Evolutionary conservation across 495 filamentous ascomycete genomes (phyloP).

Genomic region (Penicillium soppii): DNA sequence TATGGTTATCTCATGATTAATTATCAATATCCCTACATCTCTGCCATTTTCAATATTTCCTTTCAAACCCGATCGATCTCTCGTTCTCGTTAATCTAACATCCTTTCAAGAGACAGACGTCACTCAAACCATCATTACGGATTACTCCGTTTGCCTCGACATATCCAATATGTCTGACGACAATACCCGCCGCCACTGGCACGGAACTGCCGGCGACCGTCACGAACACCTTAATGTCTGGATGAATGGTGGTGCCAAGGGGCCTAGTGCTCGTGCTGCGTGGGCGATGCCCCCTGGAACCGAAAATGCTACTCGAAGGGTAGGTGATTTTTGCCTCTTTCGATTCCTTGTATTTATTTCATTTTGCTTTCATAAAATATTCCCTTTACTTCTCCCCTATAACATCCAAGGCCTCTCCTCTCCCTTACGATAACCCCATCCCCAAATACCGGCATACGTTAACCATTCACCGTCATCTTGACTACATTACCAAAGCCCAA

Average conservation of each 20-base stretch:
- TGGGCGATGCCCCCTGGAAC: conserved; percentile 26
- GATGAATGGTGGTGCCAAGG: conserved; percentile 37
- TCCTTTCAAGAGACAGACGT: not conserved
- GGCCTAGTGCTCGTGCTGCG: conserved; percentile 21
- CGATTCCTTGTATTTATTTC: not conserved
- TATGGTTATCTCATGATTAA: no score
- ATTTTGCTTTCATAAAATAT: not conserved
- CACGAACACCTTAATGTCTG: conserved; percentile 46
- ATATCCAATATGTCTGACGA: conserved; percentile 29
- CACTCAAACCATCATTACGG: not conserved
- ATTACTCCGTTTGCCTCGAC: conserved; percentile 8
- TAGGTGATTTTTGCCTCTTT: conserved; percentile 14
- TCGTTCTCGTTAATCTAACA: not conserved
- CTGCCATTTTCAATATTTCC: no score
- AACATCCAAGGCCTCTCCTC: not conserved
- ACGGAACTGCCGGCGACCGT: conserved; percentile 39
- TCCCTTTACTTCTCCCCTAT: not conserved
- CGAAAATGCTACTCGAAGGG: conserved; percentile 18
- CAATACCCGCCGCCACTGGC: conserved; percentile 37
- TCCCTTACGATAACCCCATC: no score
- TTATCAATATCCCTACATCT: no score
- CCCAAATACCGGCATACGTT: no score
- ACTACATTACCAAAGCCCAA: not conserved
- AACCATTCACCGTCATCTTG: not conserved
- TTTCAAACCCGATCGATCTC: not conserved